Conservation (phyloP, 495 filamentous ascomycete species). For the Neurospora sp. region DNA sequence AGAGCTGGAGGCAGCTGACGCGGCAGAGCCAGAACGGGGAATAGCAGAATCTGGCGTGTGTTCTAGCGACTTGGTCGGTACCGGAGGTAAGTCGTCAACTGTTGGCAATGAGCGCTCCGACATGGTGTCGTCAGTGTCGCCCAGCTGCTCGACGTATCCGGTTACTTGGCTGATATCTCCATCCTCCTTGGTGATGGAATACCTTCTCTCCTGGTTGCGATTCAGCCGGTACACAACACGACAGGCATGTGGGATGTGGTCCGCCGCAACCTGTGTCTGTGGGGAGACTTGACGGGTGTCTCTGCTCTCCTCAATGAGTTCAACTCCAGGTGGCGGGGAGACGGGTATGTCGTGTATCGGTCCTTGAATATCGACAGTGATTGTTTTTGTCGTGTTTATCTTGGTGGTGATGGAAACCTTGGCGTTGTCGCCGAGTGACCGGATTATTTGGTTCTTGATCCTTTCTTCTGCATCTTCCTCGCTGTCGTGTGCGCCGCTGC, state of each 20-base stretch:
- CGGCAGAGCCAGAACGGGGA: constrained; percentile 7
- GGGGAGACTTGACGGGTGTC: not conserved
- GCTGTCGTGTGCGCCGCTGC: constrained; percentile 19
- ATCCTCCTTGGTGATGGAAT: constrained; percentile 25
- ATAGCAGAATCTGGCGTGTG: not conserved
- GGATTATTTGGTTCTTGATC: constrained; percentile 36
- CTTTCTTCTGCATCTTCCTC: constrained; percentile 31
- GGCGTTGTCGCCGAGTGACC: constrained; percentile 35
- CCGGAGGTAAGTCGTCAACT: not conserved
- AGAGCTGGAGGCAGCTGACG: constrained; percentile 6
- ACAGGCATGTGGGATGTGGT: not conserved
- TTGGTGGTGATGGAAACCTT: constrained; percentile 57
- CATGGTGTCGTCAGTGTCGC: constrained; percentile 5
- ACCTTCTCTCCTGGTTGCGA: constrained; percentile 27
- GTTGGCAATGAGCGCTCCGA: not conserved
- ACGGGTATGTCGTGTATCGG: constrained; percentile 50
- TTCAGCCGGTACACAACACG: constrained; percentile 21
- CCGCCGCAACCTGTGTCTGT: not conserved
- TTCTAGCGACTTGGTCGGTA: constrained; percentile 13
- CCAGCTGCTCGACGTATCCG: constrained; percentile 17
- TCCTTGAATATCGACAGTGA: constrained; percentile 63
- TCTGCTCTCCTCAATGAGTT: constrained; percentile 47
- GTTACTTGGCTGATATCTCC: constrained; percentile 21
- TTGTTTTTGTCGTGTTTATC: constrained; percentile 53
- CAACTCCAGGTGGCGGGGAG: constrained; percentile 53